Conservation (phyloP, 208 protist genomes). For the Trypanosomatidae sp. region DNA sequence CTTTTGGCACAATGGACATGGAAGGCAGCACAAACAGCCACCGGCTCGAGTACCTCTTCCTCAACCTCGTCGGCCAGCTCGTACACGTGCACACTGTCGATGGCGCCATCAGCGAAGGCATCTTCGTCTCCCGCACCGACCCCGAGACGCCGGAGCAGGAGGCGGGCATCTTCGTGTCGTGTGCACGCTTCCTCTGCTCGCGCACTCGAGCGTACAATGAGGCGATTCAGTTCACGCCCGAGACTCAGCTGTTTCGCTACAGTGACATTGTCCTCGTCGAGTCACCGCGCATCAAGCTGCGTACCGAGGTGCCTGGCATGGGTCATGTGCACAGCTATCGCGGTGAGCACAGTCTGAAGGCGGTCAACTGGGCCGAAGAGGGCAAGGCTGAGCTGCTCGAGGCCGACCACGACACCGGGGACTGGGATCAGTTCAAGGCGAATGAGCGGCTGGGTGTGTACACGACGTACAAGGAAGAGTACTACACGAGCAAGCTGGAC, state of each 20-base stretch:
- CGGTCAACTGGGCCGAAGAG: constrained; percentile 57
- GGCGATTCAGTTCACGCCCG: constrained; percentile 15
- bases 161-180: constrained; percentile 48
- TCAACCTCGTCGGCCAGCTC: constrained; percentile 79
- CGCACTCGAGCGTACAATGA: constrained; percentile 19
- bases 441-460: constrained; percentile 74
- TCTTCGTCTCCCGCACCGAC: constrained; percentile 79
- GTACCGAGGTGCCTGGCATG: constrained; percentile 48
- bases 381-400: constrained; percentile 50
- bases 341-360: constrained; percentile 44
- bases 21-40: constrained; percentile 58
- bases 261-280: constrained; percentile 71
- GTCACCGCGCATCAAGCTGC: constrained; percentile 39
- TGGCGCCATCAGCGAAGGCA: constrained; percentile 52
- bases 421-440: constrained; percentile 84
- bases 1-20: constrained; percentile 8
- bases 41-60: constrained; percentile 79
- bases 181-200: constrained; percentile 35
- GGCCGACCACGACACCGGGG: constrained; percentile 26
- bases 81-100: constrained; percentile 68
- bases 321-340: constrained; percentile 22
- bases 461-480: constrained; percentile 76
- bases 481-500: constrained; percentile 87
- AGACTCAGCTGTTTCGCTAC: constrained; percentile 38
- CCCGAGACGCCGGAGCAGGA: constrained; percentile 28